phyloP scores from a whole-genome alignment of 148 eudicot species.

The Vaccinium corymbosum region DNA sequence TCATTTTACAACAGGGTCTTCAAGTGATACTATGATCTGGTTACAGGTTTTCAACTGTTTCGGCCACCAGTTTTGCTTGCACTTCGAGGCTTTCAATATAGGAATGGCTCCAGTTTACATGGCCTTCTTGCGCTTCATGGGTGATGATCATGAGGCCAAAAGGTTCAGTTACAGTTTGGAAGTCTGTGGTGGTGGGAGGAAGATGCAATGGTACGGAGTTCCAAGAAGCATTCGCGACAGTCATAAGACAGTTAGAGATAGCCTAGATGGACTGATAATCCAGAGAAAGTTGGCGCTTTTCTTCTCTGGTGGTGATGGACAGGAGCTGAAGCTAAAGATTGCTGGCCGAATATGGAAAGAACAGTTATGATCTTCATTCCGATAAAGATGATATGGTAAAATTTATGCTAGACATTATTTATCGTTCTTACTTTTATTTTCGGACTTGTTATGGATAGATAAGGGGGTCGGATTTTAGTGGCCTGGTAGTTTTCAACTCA shows the following conservation, averaged over 20 bases:
- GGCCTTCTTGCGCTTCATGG: conserved; percentile 57
- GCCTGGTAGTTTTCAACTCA: not conserved
- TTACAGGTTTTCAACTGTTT: conserved; percentile 44
- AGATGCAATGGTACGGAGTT: conserved; percentile 48
- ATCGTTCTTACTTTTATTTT: not conserved
- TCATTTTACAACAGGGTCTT: not conserved
- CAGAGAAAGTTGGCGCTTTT: conserved; percentile 42
- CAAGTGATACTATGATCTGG: not conserved
- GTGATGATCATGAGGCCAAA: conserved; percentile 41
- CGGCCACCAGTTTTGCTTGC: conserved; percentile 46
- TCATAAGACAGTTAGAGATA: conserved; percentile 39
- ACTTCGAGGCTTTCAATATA: conserved; percentile 44
- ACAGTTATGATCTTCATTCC: conserved; percentile 11
- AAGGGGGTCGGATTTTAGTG: not conserved
- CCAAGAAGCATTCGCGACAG: conserved; percentile 54
- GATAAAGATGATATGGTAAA: conserved; percentile 1
- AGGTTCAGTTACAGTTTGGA: conserved; percentile 44
- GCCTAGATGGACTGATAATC: conserved; percentile 44
- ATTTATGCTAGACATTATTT: not conserved
- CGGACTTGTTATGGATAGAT: conserved; percentile 5
- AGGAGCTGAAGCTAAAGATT: conserved; percentile 46
- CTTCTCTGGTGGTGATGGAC: conserved; percentile 38
- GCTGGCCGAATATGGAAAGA: conserved; percentile 50
- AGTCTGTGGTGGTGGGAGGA: conserved; percentile 39
- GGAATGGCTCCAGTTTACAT: conserved; percentile 38